Evolutionary conservation across 768 basidiomycete species (phyloP).

Genomic region (Nidularia sp.): DNA sequence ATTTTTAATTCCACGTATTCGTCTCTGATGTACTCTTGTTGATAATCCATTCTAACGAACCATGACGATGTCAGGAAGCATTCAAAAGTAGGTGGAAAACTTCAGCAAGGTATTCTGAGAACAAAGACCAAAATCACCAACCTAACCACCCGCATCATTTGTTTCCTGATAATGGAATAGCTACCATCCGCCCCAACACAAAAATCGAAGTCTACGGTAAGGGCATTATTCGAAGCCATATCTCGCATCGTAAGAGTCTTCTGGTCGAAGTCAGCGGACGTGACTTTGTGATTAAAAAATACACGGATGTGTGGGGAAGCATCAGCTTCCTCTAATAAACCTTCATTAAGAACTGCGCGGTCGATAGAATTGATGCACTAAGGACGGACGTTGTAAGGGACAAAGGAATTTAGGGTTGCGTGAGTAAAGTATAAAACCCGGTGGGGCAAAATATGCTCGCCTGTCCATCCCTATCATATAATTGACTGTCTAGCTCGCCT

Average conservation of each 20-base stretch:
- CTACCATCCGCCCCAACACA: slow-evolving; percentile 94
- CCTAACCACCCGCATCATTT: slow-evolving; percentile 95
- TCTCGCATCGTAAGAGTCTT: slow-evolving; percentile 53
- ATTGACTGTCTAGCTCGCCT: slow-evolving; percentile 76
- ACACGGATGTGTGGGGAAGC: slow-evolving; percentile 56
- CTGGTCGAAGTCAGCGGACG: slow-evolving; percentile 69
- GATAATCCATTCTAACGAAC: slow-evolving; percentile 80
- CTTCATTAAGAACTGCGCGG: slow-evolving; percentile 82
- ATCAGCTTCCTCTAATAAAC: slow-evolving; percentile 75
- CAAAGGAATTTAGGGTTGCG: slow-evolving; percentile 10
- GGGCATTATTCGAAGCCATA: slow-evolving; percentile 32
- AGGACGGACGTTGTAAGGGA: slow-evolving; percentile 17
- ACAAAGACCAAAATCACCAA: slow-evolving; percentile 34
- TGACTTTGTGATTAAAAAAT: slow-evolving; percentile 80
- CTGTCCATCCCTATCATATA: slow-evolving; percentile 87
- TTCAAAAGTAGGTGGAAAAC: slow-evolving; percentile 19
- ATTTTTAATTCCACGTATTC: slow-evolving; percentile 97
- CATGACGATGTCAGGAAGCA: slow-evolving; percentile 18
- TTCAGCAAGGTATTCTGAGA: slow-evolving; percentile 12
- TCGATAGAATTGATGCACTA: slow-evolving; percentile 95
- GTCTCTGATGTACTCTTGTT: slow-evolving; percentile 92
- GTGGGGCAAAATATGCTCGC: slow-evolving; percentile 34
- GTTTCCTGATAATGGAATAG: slow-evolving; percentile 84
- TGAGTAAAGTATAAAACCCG: slow-evolving; percentile 2
- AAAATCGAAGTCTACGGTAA: slow-evolving; percentile 61